phyloP scores from a whole-genome alignment of 164 flowering plant genomes.

The Sedum album region DNA sequence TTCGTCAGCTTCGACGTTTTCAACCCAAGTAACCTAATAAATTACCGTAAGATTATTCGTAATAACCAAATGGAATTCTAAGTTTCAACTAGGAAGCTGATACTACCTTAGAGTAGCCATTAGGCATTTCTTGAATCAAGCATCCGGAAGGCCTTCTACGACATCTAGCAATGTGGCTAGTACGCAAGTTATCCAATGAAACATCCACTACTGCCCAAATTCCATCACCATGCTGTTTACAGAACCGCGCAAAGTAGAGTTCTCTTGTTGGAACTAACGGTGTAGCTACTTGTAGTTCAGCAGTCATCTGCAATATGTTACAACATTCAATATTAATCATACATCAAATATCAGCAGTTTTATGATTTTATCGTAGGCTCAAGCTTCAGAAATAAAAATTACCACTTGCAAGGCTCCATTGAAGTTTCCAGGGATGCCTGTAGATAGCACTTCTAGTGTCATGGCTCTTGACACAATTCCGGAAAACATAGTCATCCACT shows the following conservation, averaged over 20 bases:
- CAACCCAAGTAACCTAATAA: slow-evolving; percentile 78
- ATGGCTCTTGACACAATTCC: slow-evolving; percentile 66
- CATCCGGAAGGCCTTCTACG: slow-evolving; percentile 84
- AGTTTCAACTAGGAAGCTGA: too few relatives aligned
- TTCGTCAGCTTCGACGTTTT: slow-evolving; percentile 74
- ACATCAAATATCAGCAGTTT: background rate
- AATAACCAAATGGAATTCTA: too few relatives aligned
- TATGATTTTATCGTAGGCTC: background rate
- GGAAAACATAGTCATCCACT: slow-evolving; percentile 66
- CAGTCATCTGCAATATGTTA: slow-evolving; percentile 34
- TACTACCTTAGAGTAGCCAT: slow-evolving; percentile 72
- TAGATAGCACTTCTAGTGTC: slow-evolving; percentile 68
- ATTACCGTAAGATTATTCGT: background rate
- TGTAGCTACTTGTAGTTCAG: slow-evolving; percentile 75
- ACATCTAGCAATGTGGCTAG: slow-evolving; percentile 32
- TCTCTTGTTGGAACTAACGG: slow-evolving; percentile 80
- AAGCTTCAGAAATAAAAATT: slow-evolving; percentile 8
- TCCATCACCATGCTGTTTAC: slow-evolving; percentile 69
- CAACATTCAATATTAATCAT: background rate
- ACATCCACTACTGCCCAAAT: slow-evolving; percentile 87
- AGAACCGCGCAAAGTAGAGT: slow-evolving; percentile 57
- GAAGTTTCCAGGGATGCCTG: slow-evolving; percentile 72
- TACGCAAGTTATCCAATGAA: slow-evolving; percentile 65
- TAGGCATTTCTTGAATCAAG: slow-evolving; percentile 66
- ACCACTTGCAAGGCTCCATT: slow-evolving; percentile 94